Evolutionary conservation across 768 basidiomycete species (phyloP), one percentile per base, ranked within the genome.

Genomic region (Dacryopinax spathularia): DNA sequence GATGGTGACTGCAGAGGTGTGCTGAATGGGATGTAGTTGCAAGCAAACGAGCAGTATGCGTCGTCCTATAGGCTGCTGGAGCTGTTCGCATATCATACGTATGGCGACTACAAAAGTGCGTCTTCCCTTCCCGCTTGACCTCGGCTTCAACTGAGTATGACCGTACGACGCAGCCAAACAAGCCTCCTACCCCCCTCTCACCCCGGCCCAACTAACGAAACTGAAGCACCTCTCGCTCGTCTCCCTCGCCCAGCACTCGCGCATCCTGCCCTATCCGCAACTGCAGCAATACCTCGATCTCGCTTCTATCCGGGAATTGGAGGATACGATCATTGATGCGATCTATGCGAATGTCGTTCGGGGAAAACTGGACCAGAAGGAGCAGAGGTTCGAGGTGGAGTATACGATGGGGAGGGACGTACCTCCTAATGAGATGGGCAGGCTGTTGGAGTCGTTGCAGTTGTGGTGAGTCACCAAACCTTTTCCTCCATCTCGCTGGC

Each of bases 311-410:
- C 86, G 94, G 62, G 89, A 89, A 63, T 84, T 99, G 1, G 95
- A 99, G 73, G 94, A 97, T 74, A 84, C 97, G 67, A 89, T 98
- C 71, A 98, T 99, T 73, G 93, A 97, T 70, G 89, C 89, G 12
- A 93, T 97, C 73, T 98, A 97, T 75, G 84, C 89, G 37, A 88
- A 91, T 72, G 78, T 96, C 36, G 79, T 99, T 35, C 84, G 84
- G 60, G 95, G 92, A 10, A 92, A 90, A 71, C 85, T 99, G 60
- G 92, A 97, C 74, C 95, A 97, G 75, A 89, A 90, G 72, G 82
- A 89, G 68, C 83, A 85, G 67, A 86, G 91, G 67, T 79, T 98
- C 64, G 89, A 95, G 73, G 85, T 98, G 34, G 89, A 95, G 74
- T 92, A 91, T 70, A 90, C 88, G 0, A 86, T 93, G 79, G 95